Evolutionary conservation across 1,139 yeast species (phyloP), one percentile per base, ranked within the genome.

Genomic region (Nadsonia starkeyi-henricii): DNA sequence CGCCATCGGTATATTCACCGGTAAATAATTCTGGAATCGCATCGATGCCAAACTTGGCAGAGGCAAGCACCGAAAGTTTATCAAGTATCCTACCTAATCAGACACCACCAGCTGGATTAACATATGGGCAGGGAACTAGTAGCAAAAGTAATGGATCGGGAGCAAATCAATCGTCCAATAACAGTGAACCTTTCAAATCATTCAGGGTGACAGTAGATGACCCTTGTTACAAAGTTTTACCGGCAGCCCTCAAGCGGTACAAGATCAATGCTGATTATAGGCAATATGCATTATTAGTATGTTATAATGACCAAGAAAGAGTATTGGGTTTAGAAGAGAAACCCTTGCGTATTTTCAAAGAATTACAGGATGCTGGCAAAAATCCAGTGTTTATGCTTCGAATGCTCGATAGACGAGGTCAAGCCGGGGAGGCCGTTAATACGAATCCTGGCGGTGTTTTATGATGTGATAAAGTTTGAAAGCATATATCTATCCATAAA

Each of bases 301-400:
- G 95, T 60, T 88, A 86, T 62, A 95, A 93, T 19, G 95, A 88
- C 62, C 82, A 83, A 59, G 97, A 91, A 59, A 70, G 97, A 21
- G 79, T 88, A 18, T 67, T 91, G 46, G 86, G 85, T 45, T 70
- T 85, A 55, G 85, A 85, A 37, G 98, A 91, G 59, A 84, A 80
- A 61, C 98, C 98, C 0, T 91, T 89, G 17, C 72, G 78, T 30
- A 80, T 89, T n/a, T 86, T 86, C 62, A 85, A 86, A 62, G 95
- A 84, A 59, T 69, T 91, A 45, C 91, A 81, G 60, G 95, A 85
- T 54, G 75, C 80, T 52, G 96, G 96, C 1, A 75, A 83, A 56
- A 86, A 84, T 58, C 97, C 98, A 0, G 86, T 95, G 1, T 88
- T 89, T 52, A 89, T 89, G 96, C 73, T 89, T 49, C 69, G 97